Percentiles rank a stretch among this genome's conserved stretches.
These are phyloP conservation scores for Hanseniaspora meyeri DNA, from an alignment of 805 yeast genomes.

Conservation along the genomic window DNA sequence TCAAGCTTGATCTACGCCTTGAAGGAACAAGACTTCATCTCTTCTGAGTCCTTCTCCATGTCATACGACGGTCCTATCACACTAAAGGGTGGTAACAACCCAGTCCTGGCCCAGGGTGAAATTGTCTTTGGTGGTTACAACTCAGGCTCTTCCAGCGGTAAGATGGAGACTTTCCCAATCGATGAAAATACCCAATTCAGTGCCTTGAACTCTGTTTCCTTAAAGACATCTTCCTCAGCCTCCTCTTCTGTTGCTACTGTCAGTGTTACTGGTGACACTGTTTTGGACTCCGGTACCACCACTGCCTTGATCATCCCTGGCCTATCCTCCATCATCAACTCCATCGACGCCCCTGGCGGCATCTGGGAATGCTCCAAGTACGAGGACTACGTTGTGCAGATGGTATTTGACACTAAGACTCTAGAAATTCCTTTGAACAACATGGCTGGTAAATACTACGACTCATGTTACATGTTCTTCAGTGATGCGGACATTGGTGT, in stretches of 20 bases:
- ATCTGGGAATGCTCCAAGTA: constrained; percentile 9
- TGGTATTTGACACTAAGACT: not conserved
- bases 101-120: constrained; percentile 6
- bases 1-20: not conserved
- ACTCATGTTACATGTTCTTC: constrained; percentile 9
- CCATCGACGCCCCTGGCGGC: not conserved
- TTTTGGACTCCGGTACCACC: constrained; percentile 14
- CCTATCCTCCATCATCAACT: not conserved
- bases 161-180: constrained; percentile 1
- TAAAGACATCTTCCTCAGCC: not conserved
- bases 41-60: constrained; percentile 6
- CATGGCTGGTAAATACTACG: constrained; percentile 6
- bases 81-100: not conserved
- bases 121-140: constrained; percentile 14
- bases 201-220: not conserved
- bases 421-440: constrained; percentile 11
- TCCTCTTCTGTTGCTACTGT: not conserved
- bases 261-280: not conserved
- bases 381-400: constrained; percentile 3
- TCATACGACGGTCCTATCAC: constrained; percentile 10
- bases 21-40: not conserved
- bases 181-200: not conserved
- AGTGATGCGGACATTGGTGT: constrained; percentile 1
- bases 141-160: not conserved
- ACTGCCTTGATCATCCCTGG: constrained; percentile 10